Evolutionary conservation across 345 rosid species (phyloP).

Genomic region (Linum usitatissimum): DNA sequence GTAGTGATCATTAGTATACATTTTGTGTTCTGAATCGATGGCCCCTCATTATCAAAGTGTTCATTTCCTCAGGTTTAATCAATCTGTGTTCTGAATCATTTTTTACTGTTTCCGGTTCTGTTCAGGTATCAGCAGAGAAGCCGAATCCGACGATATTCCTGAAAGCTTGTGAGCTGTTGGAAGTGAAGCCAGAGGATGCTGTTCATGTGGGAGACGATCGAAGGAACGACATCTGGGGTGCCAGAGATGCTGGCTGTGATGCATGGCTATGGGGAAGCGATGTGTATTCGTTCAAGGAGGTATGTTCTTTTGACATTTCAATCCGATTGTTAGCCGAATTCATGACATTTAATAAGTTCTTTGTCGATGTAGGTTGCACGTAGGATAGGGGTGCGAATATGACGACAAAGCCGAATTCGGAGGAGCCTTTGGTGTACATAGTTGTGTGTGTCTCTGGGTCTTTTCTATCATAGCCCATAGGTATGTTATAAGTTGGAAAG

Average conservation of each 20-base stretch:
- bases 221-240: conserved; percentile 98
- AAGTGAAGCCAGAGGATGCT: conserved; percentile 81
- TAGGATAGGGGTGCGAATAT: background rate
- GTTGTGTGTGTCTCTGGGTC: no score
- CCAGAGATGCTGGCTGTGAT: conserved; percentile 95
- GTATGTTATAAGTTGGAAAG: no score
- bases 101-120: conserved; percentile 6
- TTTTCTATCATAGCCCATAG: no score
- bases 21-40: no score
- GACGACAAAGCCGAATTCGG: background rate
- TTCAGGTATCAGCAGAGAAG: conserved; percentile 89
- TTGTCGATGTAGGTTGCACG: background rate
- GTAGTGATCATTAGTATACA: background rate
- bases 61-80: no score
- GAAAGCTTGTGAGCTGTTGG: conserved; percentile 84
- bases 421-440: no score
- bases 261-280: conserved; percentile 99
- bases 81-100: no score
- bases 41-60: no score
- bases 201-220: conserved; percentile 98
- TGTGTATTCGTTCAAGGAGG: conserved; percentile 83
- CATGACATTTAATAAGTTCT: no score
- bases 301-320: no score
- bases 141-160: conserved; percentile 92
- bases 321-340: no score